These are phyloP conservation scores for Aspergillus felis DNA, from an alignment of 2,329 filamentous ascomycete species.

Conservation along the genomic window DNA sequence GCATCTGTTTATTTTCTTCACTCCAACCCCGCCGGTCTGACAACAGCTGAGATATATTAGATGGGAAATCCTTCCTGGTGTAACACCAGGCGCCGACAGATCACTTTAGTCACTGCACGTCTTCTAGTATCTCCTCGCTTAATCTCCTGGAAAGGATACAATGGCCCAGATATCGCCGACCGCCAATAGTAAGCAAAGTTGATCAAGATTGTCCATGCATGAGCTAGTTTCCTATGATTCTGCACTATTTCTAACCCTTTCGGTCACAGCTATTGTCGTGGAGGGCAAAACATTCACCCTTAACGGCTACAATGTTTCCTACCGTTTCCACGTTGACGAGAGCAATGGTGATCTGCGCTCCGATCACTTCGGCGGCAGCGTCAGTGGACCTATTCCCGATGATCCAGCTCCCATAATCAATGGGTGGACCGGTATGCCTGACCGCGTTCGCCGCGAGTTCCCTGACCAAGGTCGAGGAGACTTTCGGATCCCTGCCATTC, in stretches of 20 bases:
- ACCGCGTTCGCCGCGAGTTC: conserved; percentile 57
- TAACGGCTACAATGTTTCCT: conserved; percentile 55
- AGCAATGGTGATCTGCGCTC: conserved; percentile 54
- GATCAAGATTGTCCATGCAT: no score
- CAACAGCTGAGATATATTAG: neutral
- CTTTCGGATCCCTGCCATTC: conserved; percentile 58
- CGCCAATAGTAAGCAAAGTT: neutral
- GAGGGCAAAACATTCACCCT: conserved; percentile 55
- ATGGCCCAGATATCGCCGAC: neutral
- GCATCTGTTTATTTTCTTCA: no score
- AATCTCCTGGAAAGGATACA: neutral
- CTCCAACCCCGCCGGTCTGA: neutral
- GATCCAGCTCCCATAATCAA: conserved; percentile 32
- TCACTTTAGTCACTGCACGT: no score
- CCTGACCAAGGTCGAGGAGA: conserved; percentile 63
- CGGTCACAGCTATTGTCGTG: conserved; percentile 48
- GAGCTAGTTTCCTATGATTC: no score
- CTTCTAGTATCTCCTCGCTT: neutral
- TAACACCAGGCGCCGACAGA: no score
- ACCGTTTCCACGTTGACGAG: conserved; percentile 61
- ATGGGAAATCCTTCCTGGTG: no score
- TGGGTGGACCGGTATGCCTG: conserved; percentile 54
- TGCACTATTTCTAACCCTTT: neutral
- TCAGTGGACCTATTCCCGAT: conserved; percentile 50
- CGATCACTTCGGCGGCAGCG: conserved; percentile 59